Evolutionary conservation across 139 green algal genomes (phyloP).

Genomic region (Diplosphaera chodatii): DNA sequence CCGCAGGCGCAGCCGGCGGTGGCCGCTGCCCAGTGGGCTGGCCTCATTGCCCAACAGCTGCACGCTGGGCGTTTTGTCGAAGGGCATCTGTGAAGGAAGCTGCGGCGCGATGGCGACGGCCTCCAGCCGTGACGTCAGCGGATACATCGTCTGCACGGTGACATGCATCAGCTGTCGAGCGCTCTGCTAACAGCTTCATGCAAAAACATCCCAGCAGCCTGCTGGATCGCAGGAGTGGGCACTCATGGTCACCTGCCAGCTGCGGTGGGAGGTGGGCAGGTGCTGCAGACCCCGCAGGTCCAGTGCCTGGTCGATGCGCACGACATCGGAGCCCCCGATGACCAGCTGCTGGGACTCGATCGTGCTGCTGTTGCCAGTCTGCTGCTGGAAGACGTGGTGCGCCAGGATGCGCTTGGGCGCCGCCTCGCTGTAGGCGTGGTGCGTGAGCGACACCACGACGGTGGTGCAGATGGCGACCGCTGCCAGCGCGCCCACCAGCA

Average conservation of each 20-base stretch:
- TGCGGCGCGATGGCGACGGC: not conserved
- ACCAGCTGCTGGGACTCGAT: not conserved
- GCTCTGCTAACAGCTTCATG: no score
- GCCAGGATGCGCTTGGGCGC: constrained; percentile 30
- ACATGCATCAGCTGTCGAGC: no score
- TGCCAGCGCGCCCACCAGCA: not conserved
- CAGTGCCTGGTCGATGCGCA: not conserved
- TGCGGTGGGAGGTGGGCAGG: not conserved
- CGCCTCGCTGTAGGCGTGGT: constrained; percentile 11
- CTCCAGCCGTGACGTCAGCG: not conserved
- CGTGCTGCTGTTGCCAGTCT: not conserved
- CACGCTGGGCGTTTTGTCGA: not conserved
- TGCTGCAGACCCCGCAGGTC: not conserved
- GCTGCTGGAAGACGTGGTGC: constrained; percentile 24
- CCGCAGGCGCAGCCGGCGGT: not conserved
- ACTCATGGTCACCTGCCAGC: not conserved
- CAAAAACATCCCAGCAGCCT: no score
- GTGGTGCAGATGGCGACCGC: not conserved
- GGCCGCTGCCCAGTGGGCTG: not conserved
- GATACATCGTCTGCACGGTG: constrained; percentile 1
- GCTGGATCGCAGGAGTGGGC: no score
- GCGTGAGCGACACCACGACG: not conserved
- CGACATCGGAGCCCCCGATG: not conserved
- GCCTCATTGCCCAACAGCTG: not conserved
- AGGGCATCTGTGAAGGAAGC: not conserved